Base-by-base conservation (phyloP, 768 basidiomycete genomes). In the Leccinellum albellum region DNA sequence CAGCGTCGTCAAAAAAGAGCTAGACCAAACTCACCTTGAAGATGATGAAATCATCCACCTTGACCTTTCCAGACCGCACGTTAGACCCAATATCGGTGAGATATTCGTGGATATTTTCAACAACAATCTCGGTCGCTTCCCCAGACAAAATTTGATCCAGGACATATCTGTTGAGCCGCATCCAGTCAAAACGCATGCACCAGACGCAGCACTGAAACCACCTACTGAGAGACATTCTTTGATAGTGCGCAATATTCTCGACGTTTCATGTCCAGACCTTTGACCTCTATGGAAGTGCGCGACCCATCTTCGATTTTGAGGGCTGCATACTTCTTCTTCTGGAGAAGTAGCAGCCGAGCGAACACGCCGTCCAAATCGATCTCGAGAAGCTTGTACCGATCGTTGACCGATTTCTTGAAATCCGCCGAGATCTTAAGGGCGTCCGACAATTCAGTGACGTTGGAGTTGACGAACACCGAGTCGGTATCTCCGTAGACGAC, bases 261-360 rank as follows among this genome's bases (percentile, higher is more conserved):
- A 46, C 97, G 86, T 73, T 98, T 98, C 97, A 99, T 98, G 74
- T 99, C 97, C 23, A 99, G 76, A 73, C 97, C 97, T 67, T 99
- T 99, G 71, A 99, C 78, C 67, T 99, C 97, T 2, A 84, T 90
- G 14, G 83, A 84, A 0, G 90, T 88, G 55, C 82, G 80, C 0
- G 82, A 80, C 26, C 86, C 86, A 61, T 94, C 91, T 64, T 94
- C 92, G 42, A 98, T 85, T 75, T 97, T 98, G 70, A 98, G 79
- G 0, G 97, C 97, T 0, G 97, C 97, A 63, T 99, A 99, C 74
- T 99, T 98, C 79, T 99, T 99, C 82, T 99, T 99, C 68, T 98
- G 96, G 53, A 99, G 75, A 12, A 99, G 81, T 2, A 99, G 74
- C 42, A 99, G 79, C 0, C 97, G 85, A 66, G 96, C 86, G 77